Evolutionary conservation across 2,329 filamentous ascomycete genomes (phyloP).

Genomic region (Pseudonectria buxi): DNA sequence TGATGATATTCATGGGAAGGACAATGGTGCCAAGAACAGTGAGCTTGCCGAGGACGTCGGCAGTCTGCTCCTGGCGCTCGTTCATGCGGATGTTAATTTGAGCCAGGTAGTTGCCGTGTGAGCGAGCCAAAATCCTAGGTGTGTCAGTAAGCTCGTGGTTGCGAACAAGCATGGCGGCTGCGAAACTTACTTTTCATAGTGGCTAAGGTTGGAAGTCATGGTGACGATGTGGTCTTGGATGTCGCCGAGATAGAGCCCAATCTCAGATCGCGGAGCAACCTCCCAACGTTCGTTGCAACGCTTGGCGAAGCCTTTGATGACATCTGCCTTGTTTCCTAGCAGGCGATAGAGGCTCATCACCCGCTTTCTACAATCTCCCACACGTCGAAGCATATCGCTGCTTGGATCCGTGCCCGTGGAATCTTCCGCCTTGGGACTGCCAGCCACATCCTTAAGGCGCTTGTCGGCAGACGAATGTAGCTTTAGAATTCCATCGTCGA

Average conservation of each 20-base stretch:
- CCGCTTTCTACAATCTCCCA: constrained; percentile 92
- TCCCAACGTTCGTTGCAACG: constrained; percentile 98
- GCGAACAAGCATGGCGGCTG: not conserved
- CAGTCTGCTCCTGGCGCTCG: constrained; percentile 91
- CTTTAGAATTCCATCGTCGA: constrained; percentile 83
- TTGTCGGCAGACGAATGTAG: constrained; percentile 60
- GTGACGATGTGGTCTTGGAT: constrained; percentile 99
- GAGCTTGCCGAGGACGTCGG: constrained; percentile 87
- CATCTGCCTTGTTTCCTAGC: constrained; percentile 94
- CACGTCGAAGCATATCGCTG: constrained; percentile 81
- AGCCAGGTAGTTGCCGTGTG: constrained; percentile 95
- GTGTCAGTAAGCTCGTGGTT: constrained; percentile 5
- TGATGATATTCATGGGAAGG: constrained; percentile 97
- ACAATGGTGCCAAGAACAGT: constrained; percentile 97
- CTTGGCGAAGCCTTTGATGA: constrained; percentile 98
- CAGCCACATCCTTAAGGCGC: constrained; percentile 31
- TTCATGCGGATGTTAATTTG: constrained; percentile 99
- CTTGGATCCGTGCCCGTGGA: constrained; percentile 42
- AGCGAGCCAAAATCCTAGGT: constrained; percentile 73
- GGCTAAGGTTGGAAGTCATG: constrained; percentile 92
- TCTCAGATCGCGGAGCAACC: constrained; percentile 88
- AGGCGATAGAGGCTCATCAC: constrained; percentile 94
- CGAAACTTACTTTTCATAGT: constrained; percentile 81
- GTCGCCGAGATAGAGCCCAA: constrained; percentile 94
- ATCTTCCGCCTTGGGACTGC: constrained; percentile 43